phyloP scores from a whole-genome alignment of 257 asterid genomes.

The Prunella vulgaris region DNA sequence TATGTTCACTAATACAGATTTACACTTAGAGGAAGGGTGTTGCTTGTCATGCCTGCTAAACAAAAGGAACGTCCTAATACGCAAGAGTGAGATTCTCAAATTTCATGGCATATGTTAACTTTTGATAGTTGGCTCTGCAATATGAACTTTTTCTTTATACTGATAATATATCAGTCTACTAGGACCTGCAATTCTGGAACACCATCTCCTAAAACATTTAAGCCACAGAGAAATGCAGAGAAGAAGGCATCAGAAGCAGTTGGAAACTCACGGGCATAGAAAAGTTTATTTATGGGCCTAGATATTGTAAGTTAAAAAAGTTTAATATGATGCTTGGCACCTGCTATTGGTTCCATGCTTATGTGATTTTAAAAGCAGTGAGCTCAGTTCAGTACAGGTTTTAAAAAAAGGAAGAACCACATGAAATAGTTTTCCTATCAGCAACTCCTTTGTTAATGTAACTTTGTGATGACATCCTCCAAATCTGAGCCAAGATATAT shows the following conservation, averaged over 20 bases:
- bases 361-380: background rate
- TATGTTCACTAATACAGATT: too few species aligned
- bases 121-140: slow-evolving; percentile 3
- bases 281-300: slow-evolving; percentile 76
- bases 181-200: slow-evolving; percentile 38
- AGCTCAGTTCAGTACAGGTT: background rate
- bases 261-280: slow-evolving; percentile 90
- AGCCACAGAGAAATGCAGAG: slow-evolving; percentile 63
- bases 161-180: slow-evolving; percentile 24
- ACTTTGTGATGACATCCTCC: background rate
- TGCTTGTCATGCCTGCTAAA: slow-evolving; percentile 90
- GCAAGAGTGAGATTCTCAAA: slow-evolving; percentile 38
- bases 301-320: slow-evolving; percentile 66
- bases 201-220: slow-evolving; percentile 54
- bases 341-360: background rate
- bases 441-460: background rate
- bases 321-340: slow-evolving; percentile 8
- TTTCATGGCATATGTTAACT: background rate
- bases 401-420: background rate
- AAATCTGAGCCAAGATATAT: background rate
- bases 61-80: slow-evolving; percentile 39
- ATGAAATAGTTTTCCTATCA: background rate
- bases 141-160: slow-evolving; percentile 1
- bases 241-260: slow-evolving; percentile 80
- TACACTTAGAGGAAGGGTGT: slow-evolving; percentile 86